These are phyloP conservation scores for Alternaria gansuensis DNA, from an alignment of 2,329 filamentous ascomycete genomes.

Conservation along the genomic window DNA sequence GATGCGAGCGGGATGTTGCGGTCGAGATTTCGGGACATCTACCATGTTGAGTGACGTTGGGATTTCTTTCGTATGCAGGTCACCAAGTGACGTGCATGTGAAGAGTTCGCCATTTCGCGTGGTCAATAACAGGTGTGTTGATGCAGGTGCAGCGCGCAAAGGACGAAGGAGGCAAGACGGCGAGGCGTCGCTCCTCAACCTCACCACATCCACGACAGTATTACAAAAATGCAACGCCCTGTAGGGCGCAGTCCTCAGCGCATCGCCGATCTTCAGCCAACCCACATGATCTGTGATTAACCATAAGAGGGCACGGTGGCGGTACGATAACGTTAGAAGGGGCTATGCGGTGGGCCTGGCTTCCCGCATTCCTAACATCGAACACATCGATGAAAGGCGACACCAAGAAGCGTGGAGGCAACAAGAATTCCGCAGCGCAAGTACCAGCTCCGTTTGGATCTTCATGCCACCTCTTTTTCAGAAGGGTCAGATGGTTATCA, in stretches of 20 bases:
- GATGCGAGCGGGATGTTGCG: slow-evolving; percentile 4
- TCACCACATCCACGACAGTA: slow-evolving; percentile 1
- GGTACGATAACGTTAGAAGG: background rate
- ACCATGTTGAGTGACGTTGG: background rate
- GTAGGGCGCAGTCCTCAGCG: background rate
- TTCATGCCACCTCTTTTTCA: background rate
- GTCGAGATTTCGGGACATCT: background rate
- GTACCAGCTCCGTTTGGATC: background rate
- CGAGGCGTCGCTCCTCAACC: slow-evolving; percentile 6
- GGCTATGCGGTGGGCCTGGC: background rate
- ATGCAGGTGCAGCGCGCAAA: background rate
- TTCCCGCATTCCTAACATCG: background rate
- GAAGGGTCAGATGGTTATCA: background rate
- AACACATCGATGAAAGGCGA: background rate
- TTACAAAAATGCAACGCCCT: slow-evolving; percentile 11
- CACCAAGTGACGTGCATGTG: background rate
- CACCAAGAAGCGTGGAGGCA: background rate
- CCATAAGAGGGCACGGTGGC: background rate
- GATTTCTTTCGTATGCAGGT: background rate
- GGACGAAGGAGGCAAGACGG: slow-evolving; percentile 1
- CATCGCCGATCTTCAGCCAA: background rate
- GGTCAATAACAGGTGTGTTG: slow-evolving; percentile 4
- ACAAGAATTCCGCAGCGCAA: background rate
- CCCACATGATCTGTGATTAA: background rate
- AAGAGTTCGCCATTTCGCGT: background rate